Evolutionary conservation across 345 rosid genomes (phyloP).

Genomic region (Atalantia buxifolia): DNA sequence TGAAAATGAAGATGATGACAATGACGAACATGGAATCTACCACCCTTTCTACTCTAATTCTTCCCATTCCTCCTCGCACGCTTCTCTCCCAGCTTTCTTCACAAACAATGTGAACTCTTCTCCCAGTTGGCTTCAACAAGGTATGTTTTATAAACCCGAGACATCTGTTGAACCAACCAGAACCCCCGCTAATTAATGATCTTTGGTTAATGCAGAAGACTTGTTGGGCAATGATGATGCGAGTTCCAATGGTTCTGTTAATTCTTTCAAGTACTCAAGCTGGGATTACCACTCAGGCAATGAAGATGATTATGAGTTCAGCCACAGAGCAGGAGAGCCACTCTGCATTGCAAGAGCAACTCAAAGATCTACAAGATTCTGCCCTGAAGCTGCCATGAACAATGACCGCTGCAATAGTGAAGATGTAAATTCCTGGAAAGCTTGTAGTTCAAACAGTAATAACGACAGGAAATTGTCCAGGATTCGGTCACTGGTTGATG

Average conservation of each 20-base stretch:
- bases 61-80: conserved; percentile 58
- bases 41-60: conserved; percentile 41
- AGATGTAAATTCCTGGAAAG: conserved; percentile 11
- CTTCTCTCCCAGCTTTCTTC: conserved; percentile 33
- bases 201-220: conserved; percentile 34
- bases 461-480: conserved; percentile 34
- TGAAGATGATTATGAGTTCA: conserved; percentile 34
- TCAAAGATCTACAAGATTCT: conserved; percentile 37
- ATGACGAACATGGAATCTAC: conserved; percentile 14
- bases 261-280: conserved; percentile 46
- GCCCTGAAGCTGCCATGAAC: conserved; percentile 25
- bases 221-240: conserved; percentile 33
- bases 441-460: neutral
- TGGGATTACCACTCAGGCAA: conserved; percentile 35
- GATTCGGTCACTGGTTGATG: conserved; percentile 54
- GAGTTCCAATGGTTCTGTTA: conserved; percentile 46
- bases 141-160: neutral
- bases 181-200: neutral
- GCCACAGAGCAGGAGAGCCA: conserved; percentile 22
- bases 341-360: conserved; percentile 14
- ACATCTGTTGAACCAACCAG: neutral
- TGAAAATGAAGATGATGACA: conserved; percentile 40
- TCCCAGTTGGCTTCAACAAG: conserved; percentile 26
- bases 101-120: conserved; percentile 10
- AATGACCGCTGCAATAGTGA: neutral